These are phyloP conservation scores for Hyaloscypha variabilis DNA, from an alignment of 495 filamentous ascomycete genomes.

Conservation along the genomic window DNA sequence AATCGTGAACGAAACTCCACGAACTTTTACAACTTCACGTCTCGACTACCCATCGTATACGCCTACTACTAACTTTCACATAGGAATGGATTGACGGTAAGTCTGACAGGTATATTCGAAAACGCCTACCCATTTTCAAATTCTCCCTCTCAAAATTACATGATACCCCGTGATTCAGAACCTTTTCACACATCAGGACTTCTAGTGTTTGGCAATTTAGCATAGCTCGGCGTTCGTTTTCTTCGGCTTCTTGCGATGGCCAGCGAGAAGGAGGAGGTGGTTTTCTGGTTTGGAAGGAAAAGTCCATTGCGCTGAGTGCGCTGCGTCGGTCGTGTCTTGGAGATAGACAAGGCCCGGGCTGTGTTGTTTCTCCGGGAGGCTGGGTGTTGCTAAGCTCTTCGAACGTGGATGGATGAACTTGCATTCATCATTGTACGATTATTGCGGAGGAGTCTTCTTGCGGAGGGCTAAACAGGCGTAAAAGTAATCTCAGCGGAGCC, in stretches of 20 bases:
- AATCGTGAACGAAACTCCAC: background rate
- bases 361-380: background rate
- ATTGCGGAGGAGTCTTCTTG: background rate
- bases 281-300: background rate
- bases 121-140: constrained; percentile 18
- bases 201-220: constrained; percentile 16
- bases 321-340: background rate
- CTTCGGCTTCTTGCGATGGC: constrained; percentile 12
- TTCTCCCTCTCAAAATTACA: constrained; percentile 22
- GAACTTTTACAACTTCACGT: background rate
- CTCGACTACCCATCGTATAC: background rate
- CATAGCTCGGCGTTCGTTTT: constrained; percentile 20
- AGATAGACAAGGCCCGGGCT: background rate
- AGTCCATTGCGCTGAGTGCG: background rate
- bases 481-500: background rate
- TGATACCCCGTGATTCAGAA: constrained; percentile 25
- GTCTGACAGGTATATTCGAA: constrained; percentile 24
- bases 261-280: background rate
- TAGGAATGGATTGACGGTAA: constrained; percentile 19
- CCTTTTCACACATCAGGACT: constrained; percentile 16
- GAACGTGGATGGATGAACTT: background rate
- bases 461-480: background rate
- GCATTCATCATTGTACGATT: background rate
- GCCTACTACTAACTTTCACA: constrained; percentile 23
- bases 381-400: background rate